Evolutionary conservation across 139 green algal genomes (phyloP).

Genomic region (Chlorella sorokiniana): DNA sequence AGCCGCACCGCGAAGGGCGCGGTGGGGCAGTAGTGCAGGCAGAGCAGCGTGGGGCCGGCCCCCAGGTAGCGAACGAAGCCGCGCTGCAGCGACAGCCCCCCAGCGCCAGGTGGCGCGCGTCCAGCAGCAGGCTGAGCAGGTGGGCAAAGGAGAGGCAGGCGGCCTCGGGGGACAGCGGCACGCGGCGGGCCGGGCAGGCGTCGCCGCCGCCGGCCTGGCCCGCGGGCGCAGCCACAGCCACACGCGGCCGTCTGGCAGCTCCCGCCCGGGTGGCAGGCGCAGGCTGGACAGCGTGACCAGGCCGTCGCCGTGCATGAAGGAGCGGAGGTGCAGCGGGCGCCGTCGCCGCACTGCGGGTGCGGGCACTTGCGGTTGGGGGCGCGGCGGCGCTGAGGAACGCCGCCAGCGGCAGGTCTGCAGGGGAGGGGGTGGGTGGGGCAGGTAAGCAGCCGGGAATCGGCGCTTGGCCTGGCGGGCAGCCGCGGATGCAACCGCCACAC

Average conservation of each 20-base stretch:
- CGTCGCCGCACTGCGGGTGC: conserved; percentile 61
- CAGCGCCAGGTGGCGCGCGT: conserved; percentile 54
- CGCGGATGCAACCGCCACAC: no score
- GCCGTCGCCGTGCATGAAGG: conserved; percentile 69
- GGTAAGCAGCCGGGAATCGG: neutral
- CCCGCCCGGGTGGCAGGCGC: conserved; percentile 43
- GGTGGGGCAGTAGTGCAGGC: conserved; percentile 73
- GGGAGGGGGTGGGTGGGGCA: neutral
- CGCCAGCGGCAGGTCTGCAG: conserved; percentile 62
- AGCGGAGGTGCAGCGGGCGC: conserved; percentile 66
- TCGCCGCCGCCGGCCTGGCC: neutral
- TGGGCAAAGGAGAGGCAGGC: conserved; percentile 75
- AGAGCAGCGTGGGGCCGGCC: conserved; percentile 69
- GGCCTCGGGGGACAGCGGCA: conserved; percentile 70
- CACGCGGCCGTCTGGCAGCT: conserved; percentile 63
- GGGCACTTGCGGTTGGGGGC: conserved; percentile 55
- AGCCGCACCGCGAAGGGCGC: conserved; percentile 55
- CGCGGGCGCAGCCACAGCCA: conserved; percentile 80
- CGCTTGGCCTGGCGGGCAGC: no score
- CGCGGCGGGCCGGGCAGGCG: conserved; percentile 33
- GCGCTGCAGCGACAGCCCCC: conserved; percentile 59
- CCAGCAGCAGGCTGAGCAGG: conserved; percentile 65
- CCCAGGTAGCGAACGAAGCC: conserved; percentile 86
- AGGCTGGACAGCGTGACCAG: conserved; percentile 68
- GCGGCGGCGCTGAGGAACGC: conserved; percentile 65